Evolutionary conservation across 2,329 filamentous ascomycete species (phyloP).

Genomic region (Pyricularia pennisetigena): DNA sequence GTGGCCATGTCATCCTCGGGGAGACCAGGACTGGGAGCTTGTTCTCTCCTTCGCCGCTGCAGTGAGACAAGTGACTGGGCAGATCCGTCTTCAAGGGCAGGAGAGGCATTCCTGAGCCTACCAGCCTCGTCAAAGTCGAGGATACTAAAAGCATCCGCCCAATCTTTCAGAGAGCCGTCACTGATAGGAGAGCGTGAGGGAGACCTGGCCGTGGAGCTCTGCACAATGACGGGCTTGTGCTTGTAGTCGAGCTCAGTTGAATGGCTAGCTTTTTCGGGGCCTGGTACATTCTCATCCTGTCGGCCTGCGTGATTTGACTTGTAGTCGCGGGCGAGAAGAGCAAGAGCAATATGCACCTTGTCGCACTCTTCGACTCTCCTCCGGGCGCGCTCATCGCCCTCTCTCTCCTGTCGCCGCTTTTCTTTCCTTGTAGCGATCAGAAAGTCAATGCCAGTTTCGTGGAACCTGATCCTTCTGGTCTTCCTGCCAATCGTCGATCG

Average conservation of each 20-base stretch:
- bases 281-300: not conserved
- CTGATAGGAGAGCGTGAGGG: not conserved
- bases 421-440: not conserved
- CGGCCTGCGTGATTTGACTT: not conserved
- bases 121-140: not conserved
- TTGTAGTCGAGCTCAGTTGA: not conserved
- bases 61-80: not conserved
- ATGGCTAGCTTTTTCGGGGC: not conserved
- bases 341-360: not conserved
- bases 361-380: not conserved
- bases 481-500: not conserved
- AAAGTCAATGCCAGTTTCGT: not conserved
- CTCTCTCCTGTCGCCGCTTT: not conserved
- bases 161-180: not conserved
- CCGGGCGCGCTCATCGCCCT: not conserved
- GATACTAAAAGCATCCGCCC: not conserved
- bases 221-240: not conserved
- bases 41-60: not conserved
- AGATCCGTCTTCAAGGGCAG: not conserved
- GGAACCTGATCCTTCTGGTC: not conserved
- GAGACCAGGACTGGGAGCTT: not conserved
- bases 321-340: not conserved
- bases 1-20: not conserved
- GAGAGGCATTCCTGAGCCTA: not conserved
- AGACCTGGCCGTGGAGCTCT: not conserved